Conservation (phyloP, 805 yeast genomes). For the Hanseniaspora lachancei region DNA sequence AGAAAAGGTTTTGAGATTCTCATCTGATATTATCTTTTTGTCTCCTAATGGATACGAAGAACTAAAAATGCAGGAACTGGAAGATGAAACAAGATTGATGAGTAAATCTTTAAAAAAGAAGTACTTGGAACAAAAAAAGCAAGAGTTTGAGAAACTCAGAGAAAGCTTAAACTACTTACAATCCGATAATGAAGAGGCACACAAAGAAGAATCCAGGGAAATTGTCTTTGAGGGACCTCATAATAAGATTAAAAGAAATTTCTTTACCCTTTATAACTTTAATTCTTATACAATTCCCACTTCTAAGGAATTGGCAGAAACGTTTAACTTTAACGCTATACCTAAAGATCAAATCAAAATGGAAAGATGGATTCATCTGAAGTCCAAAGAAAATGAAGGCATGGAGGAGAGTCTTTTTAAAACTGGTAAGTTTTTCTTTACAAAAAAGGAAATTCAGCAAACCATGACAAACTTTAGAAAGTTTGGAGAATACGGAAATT, state of each 20-base stretch:
- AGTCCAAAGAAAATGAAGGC: conserved; percentile 18
- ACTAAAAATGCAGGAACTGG: conserved; percentile 29
- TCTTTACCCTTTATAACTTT: conserved; percentile 33
- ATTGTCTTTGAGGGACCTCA: conserved; percentile 51
- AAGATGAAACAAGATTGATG: conserved; percentile 23
- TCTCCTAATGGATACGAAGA: conserved; percentile 26
- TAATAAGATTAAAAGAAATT: conserved; percentile 45
- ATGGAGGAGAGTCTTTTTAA: not conserved
- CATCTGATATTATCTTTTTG: not conserved
- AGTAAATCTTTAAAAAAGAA: conserved; percentile 20
- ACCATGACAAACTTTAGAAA: conserved; percentile 33
- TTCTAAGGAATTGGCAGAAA: not conserved
- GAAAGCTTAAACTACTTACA: not conserved
- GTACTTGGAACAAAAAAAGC: not conserved
- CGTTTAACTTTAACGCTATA: not conserved
- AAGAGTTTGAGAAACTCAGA: not conserved
- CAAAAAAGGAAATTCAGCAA: conserved; percentile 11
- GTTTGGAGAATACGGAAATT: conserved; percentile 43
- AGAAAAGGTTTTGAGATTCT: conserved; percentile 18
- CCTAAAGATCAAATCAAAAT: conserved; percentile 8
- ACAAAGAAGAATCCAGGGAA: conserved; percentile 17
- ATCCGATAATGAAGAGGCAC: conserved; percentile 13
- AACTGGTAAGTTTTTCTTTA: not conserved
- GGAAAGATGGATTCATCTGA: conserved; percentile 16
- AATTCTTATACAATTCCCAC: conserved; percentile 7